A percentile compares a stretch with the other conserved stretches of the same genome.
Conservation (phyloP, 2,329 filamentous ascomycete genomes). For the Ophiostoma piceae region DNA sequence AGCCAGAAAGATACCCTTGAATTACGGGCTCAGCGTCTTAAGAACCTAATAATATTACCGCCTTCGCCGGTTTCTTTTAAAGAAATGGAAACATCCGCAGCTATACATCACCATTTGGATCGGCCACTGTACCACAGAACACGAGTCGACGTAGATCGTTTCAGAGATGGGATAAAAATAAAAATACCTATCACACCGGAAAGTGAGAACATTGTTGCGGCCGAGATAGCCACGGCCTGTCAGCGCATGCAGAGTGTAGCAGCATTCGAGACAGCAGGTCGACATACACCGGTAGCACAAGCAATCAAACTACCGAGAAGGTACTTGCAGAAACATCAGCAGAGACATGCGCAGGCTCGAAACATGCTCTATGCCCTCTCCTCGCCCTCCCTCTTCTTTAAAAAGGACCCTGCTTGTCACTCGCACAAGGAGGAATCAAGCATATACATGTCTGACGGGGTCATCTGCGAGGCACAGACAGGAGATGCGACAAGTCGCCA, state of each 20-base stretch:
- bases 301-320: conserved; percentile 13
- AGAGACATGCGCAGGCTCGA: not conserved
- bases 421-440: not conserved
- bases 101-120: no score
- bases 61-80: not conserved
- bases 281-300: not conserved
- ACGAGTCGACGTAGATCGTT: not conserved
- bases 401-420: not conserved
- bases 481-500: not conserved
- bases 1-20: not conserved
- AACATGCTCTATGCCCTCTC: not conserved
- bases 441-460: conserved; percentile 1
- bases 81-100: no score
- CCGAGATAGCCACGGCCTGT: not conserved
- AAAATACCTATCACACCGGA: not conserved
- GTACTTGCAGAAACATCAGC: not conserved
- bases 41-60: not conserved
- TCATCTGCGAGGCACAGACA: not conserved
- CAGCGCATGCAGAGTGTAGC: not conserved
- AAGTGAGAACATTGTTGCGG: not conserved
- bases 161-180: not conserved
- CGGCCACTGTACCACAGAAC: not conserved
- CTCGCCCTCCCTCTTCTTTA: not conserved
- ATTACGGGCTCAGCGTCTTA: not conserved
- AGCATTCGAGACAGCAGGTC: not conserved